Conservation (phyloP, 139 green algal species). For the Chlamydomonas eustigma region DNA sequence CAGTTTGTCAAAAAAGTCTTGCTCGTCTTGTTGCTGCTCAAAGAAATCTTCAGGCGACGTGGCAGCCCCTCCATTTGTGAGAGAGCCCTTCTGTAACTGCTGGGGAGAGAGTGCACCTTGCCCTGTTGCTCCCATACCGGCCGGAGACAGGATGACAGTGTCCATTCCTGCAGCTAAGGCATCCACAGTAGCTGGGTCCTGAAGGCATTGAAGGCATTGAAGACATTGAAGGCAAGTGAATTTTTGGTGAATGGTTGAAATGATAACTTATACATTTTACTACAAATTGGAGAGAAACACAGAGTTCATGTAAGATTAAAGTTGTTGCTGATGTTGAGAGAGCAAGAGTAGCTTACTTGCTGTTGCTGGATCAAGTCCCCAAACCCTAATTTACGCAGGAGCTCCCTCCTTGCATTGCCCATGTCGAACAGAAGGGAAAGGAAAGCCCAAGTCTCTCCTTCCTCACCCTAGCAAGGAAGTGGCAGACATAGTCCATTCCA, state of each 20-base stretch:
- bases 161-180: slow-evolving; percentile 26
- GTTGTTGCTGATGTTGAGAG: no score
- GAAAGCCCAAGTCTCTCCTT: slow-evolving; percentile 92
- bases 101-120: background rate
- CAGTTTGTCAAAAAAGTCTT: slow-evolving; percentile 72
- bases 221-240: no score
- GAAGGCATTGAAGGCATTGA: no score
- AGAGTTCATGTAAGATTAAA: no score
- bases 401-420: slow-evolving; percentile 62
- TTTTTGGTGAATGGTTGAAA: no score
- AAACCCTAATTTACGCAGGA: slow-evolving; percentile 87
- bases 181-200: slow-evolving; percentile 12
- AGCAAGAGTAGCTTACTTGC: no score
- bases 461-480: slow-evolving; percentile 33
- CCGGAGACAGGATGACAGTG: slow-evolving; percentile 12
- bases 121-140: slow-evolving; percentile 17
- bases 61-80: no score
- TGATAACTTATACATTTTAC: no score
- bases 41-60: slow-evolving; percentile 43
- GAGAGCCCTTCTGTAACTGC: no score
- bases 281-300: no score
- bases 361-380: slow-evolving; percentile 31
- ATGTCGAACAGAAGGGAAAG: slow-evolving; percentile 86
- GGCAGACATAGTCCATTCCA: no score
- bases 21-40: slow-evolving; percentile 35